Conservation (phyloP, 306 rosid genomes). For the Pueraria montana region DNA sequence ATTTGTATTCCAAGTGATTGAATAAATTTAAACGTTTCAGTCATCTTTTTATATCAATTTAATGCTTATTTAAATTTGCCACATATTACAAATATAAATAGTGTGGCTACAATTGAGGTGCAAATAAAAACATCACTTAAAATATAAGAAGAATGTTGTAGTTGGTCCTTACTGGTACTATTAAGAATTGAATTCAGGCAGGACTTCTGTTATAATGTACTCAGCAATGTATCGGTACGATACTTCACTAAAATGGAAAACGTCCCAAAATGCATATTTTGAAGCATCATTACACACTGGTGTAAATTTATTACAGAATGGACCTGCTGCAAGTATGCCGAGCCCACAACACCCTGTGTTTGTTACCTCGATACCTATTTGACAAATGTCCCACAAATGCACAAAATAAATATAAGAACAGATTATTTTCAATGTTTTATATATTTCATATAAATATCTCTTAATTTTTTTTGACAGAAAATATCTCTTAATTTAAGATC, state of each 20-base stretch:
- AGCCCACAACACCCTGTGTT: constrained; percentile 62
- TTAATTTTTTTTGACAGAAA: no score
- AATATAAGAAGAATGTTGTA: no score
- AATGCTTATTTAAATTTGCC: no score
- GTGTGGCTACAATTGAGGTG: no score
- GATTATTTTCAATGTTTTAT: background rate
- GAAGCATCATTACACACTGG: constrained; percentile 52
- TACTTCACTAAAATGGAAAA: constrained; percentile 64
- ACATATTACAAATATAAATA: no score
- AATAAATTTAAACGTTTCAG: no score
- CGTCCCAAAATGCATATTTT: constrained; percentile 68
- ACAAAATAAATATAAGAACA: background rate
- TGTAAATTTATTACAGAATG: constrained; percentile 50
- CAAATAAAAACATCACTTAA: no score
- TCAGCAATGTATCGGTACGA: constrained; percentile 48
- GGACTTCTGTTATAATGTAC: constrained; percentile 39
- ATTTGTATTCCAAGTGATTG: no score
- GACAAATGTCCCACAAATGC: background rate
- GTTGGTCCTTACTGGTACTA: background rate
- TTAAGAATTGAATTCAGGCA: constrained; percentile 13
- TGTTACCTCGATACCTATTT: constrained; percentile 15
- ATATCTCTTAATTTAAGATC: no score
- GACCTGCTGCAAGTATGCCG: constrained; percentile 55
- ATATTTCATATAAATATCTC: background rate
- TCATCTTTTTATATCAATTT: no score